Evolutionary conservation across 345 rosid species (phyloP), one percentile per base, ranked within the genome.

Genomic region (Erodium maritimum): DNA sequence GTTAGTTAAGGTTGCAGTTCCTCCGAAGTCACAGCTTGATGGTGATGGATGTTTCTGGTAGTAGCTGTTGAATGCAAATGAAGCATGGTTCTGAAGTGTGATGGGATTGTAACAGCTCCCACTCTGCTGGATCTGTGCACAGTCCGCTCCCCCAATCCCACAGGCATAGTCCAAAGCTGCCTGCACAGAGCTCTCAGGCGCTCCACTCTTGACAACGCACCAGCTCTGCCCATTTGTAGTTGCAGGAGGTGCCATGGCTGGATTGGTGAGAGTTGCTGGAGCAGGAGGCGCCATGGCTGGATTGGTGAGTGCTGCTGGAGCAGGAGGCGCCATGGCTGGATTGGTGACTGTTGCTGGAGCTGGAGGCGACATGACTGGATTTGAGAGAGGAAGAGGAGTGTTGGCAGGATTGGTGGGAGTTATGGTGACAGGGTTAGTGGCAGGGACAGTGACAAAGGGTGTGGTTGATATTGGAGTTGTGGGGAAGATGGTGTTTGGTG

Each of bases 21-120:
- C 97, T 25, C 97, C 91, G 51, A 94, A 94, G 58, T 94, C 88
- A 50, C 99, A 90, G 72, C 99, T 87, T 24, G 90, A 69, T 4
- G 96, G 78, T 54, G 52, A 69, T 23, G 95, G 95, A 64, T 82
- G 85, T 75, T 79, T 87, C 72, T 87, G 96, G 56, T 89, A 94
- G 69, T 94, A 94, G 77, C 86, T 87, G 62, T 94, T 94, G 77
- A 94, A 89, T 14, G 97, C 99, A 69, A 29, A 81, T 0, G 99
- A 94, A 4, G 97, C 99, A 66, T 90, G 99, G 69, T 66, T 83
- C 65, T 83, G 95, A 52, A 90, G 71, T 53, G 76, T 66, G 54
- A 55, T 73, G 0, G 97, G 99, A 20, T 74, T 77, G 68, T 82
- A 89, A 67, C 99, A 94, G 72, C 70, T 83, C 34, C 80, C 91